These are phyloP conservation scores for Dioszegia aurantiaca DNA, from an alignment of 768 basidiomycete genomes.

Conservation along the genomic window DNA sequence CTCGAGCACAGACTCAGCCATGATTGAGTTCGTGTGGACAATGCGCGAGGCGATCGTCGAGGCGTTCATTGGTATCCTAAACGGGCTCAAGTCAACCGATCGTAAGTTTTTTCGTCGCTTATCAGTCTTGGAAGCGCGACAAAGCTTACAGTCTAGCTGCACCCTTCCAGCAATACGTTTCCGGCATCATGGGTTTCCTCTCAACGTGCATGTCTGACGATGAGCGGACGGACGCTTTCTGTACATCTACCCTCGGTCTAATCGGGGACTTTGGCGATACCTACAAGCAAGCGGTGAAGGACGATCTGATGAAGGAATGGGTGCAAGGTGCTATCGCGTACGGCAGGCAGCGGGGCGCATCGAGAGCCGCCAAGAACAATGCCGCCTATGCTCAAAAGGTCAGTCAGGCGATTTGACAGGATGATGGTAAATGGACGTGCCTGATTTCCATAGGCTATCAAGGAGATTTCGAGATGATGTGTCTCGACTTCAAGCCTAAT, in stretches of 20 bases:
- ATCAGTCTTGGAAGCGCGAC: background rate
- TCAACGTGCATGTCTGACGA: constrained; percentile 75
- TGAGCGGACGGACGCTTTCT: constrained; percentile 73
- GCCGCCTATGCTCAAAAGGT: constrained; percentile 42
- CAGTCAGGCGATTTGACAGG: constrained; percentile 13
- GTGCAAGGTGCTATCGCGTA: constrained; percentile 54
- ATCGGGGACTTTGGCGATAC: constrained; percentile 89
- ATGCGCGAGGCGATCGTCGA: constrained; percentile 94
- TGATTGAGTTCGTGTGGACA: constrained; percentile 84
- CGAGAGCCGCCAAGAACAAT: constrained; percentile 31
- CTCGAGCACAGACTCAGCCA: constrained; percentile 60
- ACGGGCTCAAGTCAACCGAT: constrained; percentile 81
- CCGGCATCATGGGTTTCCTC: constrained; percentile 70
- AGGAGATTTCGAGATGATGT: constrained; percentile 23
- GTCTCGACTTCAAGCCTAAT: background rate
- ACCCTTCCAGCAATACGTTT: constrained; percentile 68
- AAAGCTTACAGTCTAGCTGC: constrained; percentile 32
- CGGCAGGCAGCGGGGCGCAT: constrained; percentile 26
- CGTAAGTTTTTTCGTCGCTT: constrained; percentile 56
- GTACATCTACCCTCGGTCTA: constrained; percentile 75
- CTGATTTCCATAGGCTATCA: constrained; percentile 35
- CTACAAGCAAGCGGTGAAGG: constrained; percentile 76
- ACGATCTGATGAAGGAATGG: constrained; percentile 75
- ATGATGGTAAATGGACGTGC: background rate
- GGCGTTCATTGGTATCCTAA: constrained; percentile 91